A percentile compares a stretch with the other conserved stretches of the same genome.
These are phyloP conservation scores for Amyloporia xantha DNA, from an alignment of 768 basidiomycete genomes.

Conservation along the genomic window DNA sequence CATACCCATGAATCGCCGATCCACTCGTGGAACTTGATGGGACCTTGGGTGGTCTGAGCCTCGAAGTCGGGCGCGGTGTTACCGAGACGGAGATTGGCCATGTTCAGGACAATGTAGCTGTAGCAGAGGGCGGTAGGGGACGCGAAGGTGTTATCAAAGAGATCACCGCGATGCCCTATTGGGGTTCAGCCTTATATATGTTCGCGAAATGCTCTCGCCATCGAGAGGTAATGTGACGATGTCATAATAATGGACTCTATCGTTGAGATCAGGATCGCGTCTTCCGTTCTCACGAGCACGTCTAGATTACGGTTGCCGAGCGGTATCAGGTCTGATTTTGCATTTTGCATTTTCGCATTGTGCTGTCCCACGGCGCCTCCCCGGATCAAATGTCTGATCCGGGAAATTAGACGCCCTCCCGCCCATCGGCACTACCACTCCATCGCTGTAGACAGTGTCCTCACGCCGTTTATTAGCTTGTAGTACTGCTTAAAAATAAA, in stretches of 20 bases:
- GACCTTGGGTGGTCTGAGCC: conserved; percentile 81
- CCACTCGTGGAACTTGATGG: conserved; percentile 91
- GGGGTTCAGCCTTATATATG: conserved; percentile 14
- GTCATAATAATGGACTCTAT: conserved; percentile 3
- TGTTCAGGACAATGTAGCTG: too few relatives aligned
- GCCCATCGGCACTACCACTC: too few relatives aligned
- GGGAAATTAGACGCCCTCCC: too few relatives aligned
- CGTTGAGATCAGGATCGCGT: conserved; percentile 38
- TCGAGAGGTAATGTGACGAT: background rate
- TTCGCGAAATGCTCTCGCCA: background rate
- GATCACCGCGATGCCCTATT: conserved; percentile 2
- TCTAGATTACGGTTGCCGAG: background rate
- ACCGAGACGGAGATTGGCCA: conserved; percentile 69
- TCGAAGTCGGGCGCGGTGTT: conserved; percentile 87
- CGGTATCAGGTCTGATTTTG: too few relatives aligned
- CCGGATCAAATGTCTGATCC: too few relatives aligned
- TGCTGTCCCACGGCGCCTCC: too few relatives aligned
- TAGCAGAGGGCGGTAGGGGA: background rate
- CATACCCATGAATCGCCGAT: conserved; percentile 83
- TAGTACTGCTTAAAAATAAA: too few relatives aligned
- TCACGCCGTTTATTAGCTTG: too few relatives aligned
- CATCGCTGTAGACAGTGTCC: too few relatives aligned
- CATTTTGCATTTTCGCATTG: too few relatives aligned
- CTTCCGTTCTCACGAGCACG: conserved; percentile 53
- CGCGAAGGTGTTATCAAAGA: conserved; percentile 2